Evolutionary conservation across 495 filamentous ascomycete species (phyloP).

Genomic region (Hypoxylon crocopeplum): DNA sequence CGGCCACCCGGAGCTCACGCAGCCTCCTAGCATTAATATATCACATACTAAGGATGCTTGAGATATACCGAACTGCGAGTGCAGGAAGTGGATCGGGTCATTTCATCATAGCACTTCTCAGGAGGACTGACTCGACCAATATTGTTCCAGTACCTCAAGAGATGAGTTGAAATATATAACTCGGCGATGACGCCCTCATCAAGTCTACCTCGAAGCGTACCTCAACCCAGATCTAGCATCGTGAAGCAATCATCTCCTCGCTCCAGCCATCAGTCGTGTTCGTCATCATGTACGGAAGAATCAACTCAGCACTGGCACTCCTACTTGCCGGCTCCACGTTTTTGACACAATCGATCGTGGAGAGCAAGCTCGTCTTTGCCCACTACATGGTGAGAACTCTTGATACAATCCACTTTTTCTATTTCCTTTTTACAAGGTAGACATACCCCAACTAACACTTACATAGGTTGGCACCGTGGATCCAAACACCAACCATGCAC

Average conservation of each 20-base stretch:
- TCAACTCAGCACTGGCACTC: conserved; percentile 17
- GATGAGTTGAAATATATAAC: conserved; percentile 3
- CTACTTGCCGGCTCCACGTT: conserved; percentile 22
- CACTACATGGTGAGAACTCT: conserved; percentile 34
- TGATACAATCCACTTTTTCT: not conserved
- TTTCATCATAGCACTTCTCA: not conserved
- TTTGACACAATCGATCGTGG: conserved; percentile 17
- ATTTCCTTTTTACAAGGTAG: no score
- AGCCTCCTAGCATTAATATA: not conserved
- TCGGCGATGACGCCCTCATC: not conserved
- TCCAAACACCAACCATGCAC: conserved; percentile 40
- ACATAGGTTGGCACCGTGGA: conserved; percentile 42
- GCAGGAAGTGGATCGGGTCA: not conserved
- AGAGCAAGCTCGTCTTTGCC: conserved; percentile 38
- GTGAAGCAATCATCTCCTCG: not conserved
- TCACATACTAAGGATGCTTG: conserved; percentile 10
- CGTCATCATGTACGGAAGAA: conserved; percentile 14
- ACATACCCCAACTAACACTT: not conserved
- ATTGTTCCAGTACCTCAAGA: not conserved
- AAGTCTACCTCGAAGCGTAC: not conserved
- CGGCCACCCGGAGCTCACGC: not conserved
- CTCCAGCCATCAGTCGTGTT: not conserved
- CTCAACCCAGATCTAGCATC: not conserved
- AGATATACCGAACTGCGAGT: conserved; percentile 7
- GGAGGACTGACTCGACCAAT: not conserved